Percentiles rank a stretch among this genome's conserved stretches.
These are phyloP conservation scores for Vinca major DNA, from an alignment of 305 asterid genomes.

Conservation along the genomic window DNA sequence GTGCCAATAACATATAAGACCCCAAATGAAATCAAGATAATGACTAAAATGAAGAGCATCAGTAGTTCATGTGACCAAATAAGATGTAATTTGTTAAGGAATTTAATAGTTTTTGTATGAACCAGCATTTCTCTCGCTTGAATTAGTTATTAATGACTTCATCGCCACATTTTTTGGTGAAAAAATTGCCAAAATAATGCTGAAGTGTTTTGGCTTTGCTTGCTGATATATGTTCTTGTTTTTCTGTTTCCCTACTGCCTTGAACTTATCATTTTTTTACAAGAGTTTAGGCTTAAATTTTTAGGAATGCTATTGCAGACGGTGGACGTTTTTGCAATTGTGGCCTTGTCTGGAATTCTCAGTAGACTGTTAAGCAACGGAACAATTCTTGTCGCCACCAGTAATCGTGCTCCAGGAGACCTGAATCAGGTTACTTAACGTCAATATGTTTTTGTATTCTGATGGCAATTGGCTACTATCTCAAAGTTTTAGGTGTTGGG, in stretches of 20 bases:
- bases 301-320: slow-evolving; percentile 48
- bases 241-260: neutral
- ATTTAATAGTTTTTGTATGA: neutral
- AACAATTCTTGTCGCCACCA: slow-evolving; percentile 91
- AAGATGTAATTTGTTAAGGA: neutral
- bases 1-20: neutral
- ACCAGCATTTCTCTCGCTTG: neutral
- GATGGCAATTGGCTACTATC: too few relatives aligned
- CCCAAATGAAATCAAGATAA: neutral
- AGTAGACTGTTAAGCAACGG: slow-evolving; percentile 90
- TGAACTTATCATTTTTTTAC: neutral
- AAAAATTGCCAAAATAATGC: neutral
- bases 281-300: slow-evolving; percentile 7
- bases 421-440: slow-evolving; percentile 62
- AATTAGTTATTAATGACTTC: neutral
- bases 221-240: neutral
- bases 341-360: slow-evolving; percentile 91
- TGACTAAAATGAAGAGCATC: neutral
- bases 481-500: too few relatives aligned
- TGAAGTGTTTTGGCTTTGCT: neutral
- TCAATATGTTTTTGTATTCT: neutral
- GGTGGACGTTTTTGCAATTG: slow-evolving; percentile 92
- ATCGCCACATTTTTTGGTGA: neutral
- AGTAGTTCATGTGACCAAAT: neutral
- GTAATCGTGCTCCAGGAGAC: slow-evolving; percentile 92